phyloP scores from a whole-genome alignment of 2,329 filamentous ascomycete species.

The Chrysoporthe austroafricana region DNA sequence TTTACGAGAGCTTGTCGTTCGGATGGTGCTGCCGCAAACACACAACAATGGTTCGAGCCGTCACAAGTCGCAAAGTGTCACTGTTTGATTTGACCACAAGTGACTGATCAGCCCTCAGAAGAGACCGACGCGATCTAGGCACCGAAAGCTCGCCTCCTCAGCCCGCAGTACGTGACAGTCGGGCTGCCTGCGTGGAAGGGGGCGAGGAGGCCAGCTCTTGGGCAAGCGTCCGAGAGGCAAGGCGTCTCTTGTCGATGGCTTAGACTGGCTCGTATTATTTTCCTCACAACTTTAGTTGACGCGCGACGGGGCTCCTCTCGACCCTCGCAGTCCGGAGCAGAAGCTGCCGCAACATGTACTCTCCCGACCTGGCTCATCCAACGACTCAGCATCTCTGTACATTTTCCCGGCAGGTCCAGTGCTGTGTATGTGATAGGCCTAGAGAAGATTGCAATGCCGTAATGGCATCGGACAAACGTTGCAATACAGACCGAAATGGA shows the following conservation, averaged over 20 bases:
- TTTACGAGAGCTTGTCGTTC: background rate
- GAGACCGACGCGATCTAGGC: background rate
- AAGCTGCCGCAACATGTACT: too few relatives aligned
- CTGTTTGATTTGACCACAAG: background rate
- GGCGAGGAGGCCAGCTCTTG: background rate
- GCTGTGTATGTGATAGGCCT: too few relatives aligned
- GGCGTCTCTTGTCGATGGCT: background rate
- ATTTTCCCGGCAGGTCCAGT: too few relatives aligned
- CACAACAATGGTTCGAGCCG: background rate
- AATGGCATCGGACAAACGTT: background rate
- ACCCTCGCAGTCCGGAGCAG: background rate
- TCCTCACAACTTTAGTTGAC: background rate
- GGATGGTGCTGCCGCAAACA: background rate
- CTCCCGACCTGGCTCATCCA: too few relatives aligned
- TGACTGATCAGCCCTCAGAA: background rate
- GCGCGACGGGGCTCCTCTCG: background rate
- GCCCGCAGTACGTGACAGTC: too few relatives aligned
- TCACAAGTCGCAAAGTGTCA: constrained; percentile 2
- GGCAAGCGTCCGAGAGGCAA: background rate
- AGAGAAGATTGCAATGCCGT: background rate
- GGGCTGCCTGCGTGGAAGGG: background rate
- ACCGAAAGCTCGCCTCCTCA: background rate
- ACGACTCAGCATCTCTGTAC: too few relatives aligned
- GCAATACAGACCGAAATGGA: background rate
- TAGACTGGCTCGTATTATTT: background rate